These are phyloP conservation scores for Phaffia australis DNA, from an alignment of 768 basidiomycete species.

Conservation along the genomic window DNA sequence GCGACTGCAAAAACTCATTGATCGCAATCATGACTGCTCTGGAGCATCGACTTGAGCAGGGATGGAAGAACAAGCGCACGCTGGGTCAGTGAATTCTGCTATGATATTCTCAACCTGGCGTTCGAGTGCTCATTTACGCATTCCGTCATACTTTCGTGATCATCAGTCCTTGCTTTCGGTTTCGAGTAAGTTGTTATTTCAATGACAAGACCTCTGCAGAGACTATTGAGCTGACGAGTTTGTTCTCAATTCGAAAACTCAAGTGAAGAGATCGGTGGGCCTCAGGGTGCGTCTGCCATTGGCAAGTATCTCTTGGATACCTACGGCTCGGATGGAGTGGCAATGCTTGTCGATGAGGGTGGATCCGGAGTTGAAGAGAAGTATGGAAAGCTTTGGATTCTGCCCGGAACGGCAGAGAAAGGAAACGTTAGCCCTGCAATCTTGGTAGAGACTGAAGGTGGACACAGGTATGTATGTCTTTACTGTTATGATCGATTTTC, in stretches of 20 bases:
- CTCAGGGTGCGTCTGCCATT: slow-evolving; percentile 22
- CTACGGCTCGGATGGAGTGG: slow-evolving; percentile 23
- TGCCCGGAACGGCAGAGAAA: slow-evolving; percentile 24
- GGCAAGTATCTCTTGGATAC: slow-evolving; percentile 7
- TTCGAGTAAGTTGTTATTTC: slow-evolving; percentile 1
- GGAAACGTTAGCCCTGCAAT: slow-evolving; percentile 18
- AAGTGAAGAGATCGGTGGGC: slow-evolving; percentile 23
- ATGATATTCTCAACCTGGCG: too few species aligned
- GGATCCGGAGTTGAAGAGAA: slow-evolving; percentile 15
- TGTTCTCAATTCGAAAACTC: not conserved
- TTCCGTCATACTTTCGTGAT: not conserved
- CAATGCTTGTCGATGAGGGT: slow-evolving; percentile 23
- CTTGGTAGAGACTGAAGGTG: slow-evolving; percentile 21
- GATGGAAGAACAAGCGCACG: slow-evolving; percentile 12
- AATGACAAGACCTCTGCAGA: not conserved
- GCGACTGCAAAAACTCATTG: slow-evolving; percentile 23
- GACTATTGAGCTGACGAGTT: not conserved
- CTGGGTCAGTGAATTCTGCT: slow-evolving; percentile 4
- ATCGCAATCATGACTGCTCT: slow-evolving; percentile 16
- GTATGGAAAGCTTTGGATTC: slow-evolving; percentile 21
- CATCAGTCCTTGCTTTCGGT: slow-evolving; percentile 22
- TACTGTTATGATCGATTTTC: not conserved
- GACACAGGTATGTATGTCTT: slow-evolving; percentile 7
- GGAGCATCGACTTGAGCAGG: slow-evolving; percentile 18
- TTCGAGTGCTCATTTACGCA: too few species aligned